A percentile compares a stretch with the other conserved stretches of the same genome.
Conservation (phyloP, 164 flowering plant genomes). For the Echeveria elegans region DNA sequence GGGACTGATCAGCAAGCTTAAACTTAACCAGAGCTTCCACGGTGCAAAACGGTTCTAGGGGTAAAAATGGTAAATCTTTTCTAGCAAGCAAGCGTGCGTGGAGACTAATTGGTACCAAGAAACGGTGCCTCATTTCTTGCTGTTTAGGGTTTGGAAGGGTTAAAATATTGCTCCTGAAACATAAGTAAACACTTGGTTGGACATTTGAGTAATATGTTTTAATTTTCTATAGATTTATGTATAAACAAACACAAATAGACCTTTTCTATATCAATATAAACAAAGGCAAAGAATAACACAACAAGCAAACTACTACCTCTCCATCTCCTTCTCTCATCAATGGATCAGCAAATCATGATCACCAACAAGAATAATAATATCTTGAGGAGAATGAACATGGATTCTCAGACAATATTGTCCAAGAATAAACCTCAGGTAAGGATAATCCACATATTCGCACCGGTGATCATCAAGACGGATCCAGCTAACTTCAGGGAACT, state of each 20-base stretch:
- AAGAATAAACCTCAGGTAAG: too few species aligned
- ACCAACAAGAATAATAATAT: not conserved
- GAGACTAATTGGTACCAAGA: not conserved
- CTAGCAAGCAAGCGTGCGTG: not conserved
- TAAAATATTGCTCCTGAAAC: not conserved
- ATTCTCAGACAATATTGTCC: too few species aligned
- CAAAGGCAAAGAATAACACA: not conserved
- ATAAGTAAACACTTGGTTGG: not conserved
- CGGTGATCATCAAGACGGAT: constrained; percentile 90
- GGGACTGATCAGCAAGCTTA: not conserved
- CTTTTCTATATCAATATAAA: not conserved
- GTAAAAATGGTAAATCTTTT: not conserved
- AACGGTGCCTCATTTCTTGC: not conserved
- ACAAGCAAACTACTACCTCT: too few species aligned
- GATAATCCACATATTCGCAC: too few species aligned
- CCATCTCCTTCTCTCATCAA: too few species aligned
- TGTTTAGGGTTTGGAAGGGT: not conserved
- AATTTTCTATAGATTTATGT: too few species aligned
- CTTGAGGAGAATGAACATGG: constrained; percentile 27
- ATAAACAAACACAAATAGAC: constrained; percentile 1
- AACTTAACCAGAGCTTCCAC: not conserved
- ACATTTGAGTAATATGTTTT: too few species aligned
- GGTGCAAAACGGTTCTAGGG: too few species aligned
- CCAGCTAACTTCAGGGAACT: constrained; percentile 69
- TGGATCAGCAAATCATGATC: constrained; percentile 1